Base-by-base conservation (phyloP, 2,329 filamentous ascomycete species). In the Exophiala viscosa region DNA sequence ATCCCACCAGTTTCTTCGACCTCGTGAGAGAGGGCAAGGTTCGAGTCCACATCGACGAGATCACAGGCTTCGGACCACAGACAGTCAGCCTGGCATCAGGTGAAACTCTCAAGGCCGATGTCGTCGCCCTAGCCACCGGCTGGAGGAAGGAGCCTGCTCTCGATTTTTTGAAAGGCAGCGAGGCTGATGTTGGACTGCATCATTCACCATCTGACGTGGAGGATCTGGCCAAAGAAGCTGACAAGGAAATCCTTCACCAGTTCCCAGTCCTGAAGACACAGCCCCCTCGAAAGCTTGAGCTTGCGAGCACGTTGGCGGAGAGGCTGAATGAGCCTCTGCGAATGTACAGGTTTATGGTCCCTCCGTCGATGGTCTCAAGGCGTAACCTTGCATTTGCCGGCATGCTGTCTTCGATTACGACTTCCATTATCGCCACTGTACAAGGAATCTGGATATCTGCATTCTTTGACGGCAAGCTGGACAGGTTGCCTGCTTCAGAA, bases 361-460 rank as follows among this genome's bases (percentile, higher is more conserved):
- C 77, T 0, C 46, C 55, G 4, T 34, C 48, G 8, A 44, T 36
- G 20, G 15, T 48, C 9, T 10, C 39, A 6, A 41, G 41, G 17
- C 43, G 54, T 15, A 51, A 52, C 13, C 31, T 73, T 8, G 73
- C 73, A 2, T 66, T 79, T 7, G 76, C 74, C 7, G 80, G 80
- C 59, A 57, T 73, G 14, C 18, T 33, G 76, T 77, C 15, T 66
- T 76, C 33, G 62, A 68, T 76, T 51, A 72, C 72, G 57, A 78
- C 73, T 34, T 60, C 69, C 1, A 60, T 75, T 33, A 61, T 74
- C 3, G 69, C 75, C 5, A 35, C 36, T 6, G 60, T 73, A 3
- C 73, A 77, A 47, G 78, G 79, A 0, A 70, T 87, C 3, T 87
- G 84, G 84, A 74, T 86, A 35, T 72, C 76, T 0, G 84, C 86